Percentiles rank a stretch among this genome's conserved stretches.
phyloP scores from a whole-genome alignment of 768 basidiomycete genomes.

The Floccularia luteovirens region DNA sequence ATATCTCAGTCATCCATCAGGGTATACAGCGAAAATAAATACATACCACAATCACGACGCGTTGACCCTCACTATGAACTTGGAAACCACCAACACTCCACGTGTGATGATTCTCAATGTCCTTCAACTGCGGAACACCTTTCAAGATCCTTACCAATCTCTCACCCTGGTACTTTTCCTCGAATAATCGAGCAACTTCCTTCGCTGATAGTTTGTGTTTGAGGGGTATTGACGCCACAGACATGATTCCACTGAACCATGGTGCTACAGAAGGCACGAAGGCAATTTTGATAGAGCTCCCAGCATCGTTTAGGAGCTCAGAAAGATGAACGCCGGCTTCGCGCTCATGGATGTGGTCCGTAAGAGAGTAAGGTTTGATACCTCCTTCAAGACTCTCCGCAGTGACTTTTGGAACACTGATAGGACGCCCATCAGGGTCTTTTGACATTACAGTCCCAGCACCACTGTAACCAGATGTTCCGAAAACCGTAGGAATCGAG shows the following conservation, averaged over 20 bases:
- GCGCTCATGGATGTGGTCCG: slow-evolving; percentile 98
- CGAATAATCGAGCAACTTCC: slow-evolving; percentile 68
- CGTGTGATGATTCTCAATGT: slow-evolving; percentile 79
- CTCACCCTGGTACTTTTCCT: slow-evolving; percentile 71
- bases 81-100: slow-evolving; percentile 93
- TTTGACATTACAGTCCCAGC: slow-evolving; percentile 80
- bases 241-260: slow-evolving; percentile 96
- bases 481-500: slow-evolving; percentile 80
- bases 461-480: slow-evolving; percentile 90
- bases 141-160: slow-evolving; percentile 60
- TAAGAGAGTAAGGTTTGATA: slow-evolving; percentile 81
- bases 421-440: slow-evolving; percentile 61
- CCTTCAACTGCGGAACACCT: slow-evolving; percentile 64
- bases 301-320: slow-evolving; percentile 33
- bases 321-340: slow-evolving; percentile 87
- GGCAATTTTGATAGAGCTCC: slow-evolving; percentile 46
- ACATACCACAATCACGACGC: slow-evolving; percentile 91
- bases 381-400: slow-evolving; percentile 70
- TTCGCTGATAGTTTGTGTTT: slow-evolving; percentile 55
- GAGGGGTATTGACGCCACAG: slow-evolving; percentile 79
- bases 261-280: slow-evolving; percentile 86
- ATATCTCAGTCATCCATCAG: background rate
- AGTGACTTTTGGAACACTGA: slow-evolving; percentile 76
- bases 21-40: slow-evolving; percentile 1
- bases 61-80: slow-evolving; percentile 79